Evolutionary conservation across 2,329 filamentous ascomycete species (phyloP).

Genomic region (Grosmannia clavigera): DNA sequence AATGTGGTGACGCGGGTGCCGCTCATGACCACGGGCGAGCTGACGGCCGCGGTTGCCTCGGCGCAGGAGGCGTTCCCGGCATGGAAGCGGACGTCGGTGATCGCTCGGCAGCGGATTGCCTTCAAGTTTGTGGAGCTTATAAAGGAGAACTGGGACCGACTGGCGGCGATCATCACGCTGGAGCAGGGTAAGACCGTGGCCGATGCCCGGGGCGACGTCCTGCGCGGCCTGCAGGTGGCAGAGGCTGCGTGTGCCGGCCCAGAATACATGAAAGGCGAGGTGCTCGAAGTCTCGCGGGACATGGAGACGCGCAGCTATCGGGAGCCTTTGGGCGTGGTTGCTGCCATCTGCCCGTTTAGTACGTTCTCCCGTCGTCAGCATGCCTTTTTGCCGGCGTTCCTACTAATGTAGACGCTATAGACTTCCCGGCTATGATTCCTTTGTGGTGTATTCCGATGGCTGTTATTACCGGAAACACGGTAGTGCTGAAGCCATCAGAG

Average conservation of each 20-base stretch:
- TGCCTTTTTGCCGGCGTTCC: not conserved
- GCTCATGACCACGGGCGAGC: constrained; percentile 67
- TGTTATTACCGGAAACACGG: constrained; percentile 69
- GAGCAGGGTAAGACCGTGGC: constrained; percentile 84
- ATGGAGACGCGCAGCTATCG: constrained; percentile 79
- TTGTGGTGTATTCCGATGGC: constrained; percentile 79
- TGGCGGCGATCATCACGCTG: constrained; percentile 72
- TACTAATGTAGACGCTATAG: constrained; percentile 27
- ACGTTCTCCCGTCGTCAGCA: constrained; percentile 21
- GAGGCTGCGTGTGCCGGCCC: constrained; percentile 72
- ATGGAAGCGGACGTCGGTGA: constrained; percentile 59
- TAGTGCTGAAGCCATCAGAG: constrained; percentile 76
- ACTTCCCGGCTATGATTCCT: constrained; percentile 86
- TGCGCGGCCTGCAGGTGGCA: constrained; percentile 70
- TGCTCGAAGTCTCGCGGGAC: constrained; percentile 74
- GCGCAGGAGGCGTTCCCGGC: constrained; percentile 62
- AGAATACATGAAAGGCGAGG: constrained; percentile 68
- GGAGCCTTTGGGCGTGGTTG: constrained; percentile 68
- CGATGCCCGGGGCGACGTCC: constrained; percentile 69
- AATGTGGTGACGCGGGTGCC: constrained; percentile 76
- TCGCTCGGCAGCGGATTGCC: constrained; percentile 71
- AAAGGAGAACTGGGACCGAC: constrained; percentile 69
- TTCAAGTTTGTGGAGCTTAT: constrained; percentile 73
- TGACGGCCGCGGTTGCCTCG: constrained; percentile 64
- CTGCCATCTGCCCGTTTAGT: constrained; percentile 81